phyloP scores from a whole-genome alignment of 768 basidiomycete species.

The Hebeloma cylindrosporum region DNA sequence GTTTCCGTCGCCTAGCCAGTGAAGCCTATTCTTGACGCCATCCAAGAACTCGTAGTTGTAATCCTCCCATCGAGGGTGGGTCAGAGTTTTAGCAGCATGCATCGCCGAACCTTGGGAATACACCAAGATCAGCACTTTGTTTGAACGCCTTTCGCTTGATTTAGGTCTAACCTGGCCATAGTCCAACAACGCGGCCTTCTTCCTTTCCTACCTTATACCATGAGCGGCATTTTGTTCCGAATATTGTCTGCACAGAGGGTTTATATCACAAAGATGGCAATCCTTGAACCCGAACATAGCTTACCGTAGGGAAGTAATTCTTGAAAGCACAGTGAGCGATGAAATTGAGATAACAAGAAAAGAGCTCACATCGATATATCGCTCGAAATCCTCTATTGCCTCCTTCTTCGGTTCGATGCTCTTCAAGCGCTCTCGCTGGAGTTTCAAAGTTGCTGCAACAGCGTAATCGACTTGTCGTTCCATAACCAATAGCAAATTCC shows the following conservation, averaged over 20 bases:
- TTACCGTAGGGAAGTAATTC: slow-evolving; percentile 48
- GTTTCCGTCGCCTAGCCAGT: slow-evolving; percentile 64
- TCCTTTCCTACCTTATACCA: slow-evolving; percentile 67
- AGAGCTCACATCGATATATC: slow-evolving; percentile 50
- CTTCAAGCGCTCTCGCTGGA: slow-evolving; percentile 62
- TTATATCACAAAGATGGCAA: background rate
- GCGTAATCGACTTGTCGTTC: slow-evolving; percentile 61
- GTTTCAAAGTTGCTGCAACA: slow-evolving; percentile 52
- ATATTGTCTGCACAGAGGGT: slow-evolving; percentile 47
- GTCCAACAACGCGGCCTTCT: slow-evolving; percentile 54
- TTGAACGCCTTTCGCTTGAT: background rate
- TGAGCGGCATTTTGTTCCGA: slow-evolving; percentile 54
- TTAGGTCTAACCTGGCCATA: slow-evolving; percentile 55
- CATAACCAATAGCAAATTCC: slow-evolving; percentile 53
- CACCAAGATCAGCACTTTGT: background rate
- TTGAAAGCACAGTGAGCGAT: slow-evolving; percentile 20
- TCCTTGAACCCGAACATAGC: slow-evolving; percentile 6
- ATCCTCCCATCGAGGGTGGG: slow-evolving; percentile 66
- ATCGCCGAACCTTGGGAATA: slow-evolving; percentile 45
- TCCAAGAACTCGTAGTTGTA: slow-evolving; percentile 51
- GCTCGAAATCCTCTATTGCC: slow-evolving; percentile 63
- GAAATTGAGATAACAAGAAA: background rate
- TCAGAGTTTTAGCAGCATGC: slow-evolving; percentile 49
- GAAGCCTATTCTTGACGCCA: slow-evolving; percentile 45
- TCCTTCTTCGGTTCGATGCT: slow-evolving; percentile 58